Evolutionary conservation across 345 rosid species (phyloP).

Genomic region (Cardiospermum halicacabum): DNA sequence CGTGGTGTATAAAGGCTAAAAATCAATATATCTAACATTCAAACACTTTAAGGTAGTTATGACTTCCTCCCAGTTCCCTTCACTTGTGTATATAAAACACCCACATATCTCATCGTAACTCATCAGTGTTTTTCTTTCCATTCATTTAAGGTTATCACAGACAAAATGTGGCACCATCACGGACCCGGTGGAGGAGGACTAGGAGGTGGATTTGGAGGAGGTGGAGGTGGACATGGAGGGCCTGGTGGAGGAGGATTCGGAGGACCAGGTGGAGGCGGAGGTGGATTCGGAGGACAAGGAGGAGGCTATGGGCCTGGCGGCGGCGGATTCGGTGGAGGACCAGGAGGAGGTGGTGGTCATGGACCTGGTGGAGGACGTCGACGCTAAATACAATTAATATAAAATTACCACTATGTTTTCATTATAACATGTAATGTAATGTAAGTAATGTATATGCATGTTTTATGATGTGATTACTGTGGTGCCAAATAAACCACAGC

Average conservation of each 20-base stretch:
- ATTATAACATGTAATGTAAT: too few species aligned
- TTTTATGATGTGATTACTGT: too few species aligned
- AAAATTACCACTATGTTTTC: too few species aligned
- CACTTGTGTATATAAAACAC: too few species aligned
- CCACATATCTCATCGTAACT: too few species aligned
- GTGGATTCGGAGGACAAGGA: neutral
- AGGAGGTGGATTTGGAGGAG: neutral
- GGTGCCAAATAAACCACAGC: too few species aligned
- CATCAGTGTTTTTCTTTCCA: too few species aligned
- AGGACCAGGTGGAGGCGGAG: neutral
- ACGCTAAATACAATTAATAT: too few species aligned
- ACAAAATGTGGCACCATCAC: slow-evolving; percentile 10
- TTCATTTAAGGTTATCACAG: too few species aligned
- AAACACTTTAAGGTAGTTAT: neutral
- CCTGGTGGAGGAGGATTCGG: neutral
- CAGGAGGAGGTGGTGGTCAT: neutral
- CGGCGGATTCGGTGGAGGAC: neutral
- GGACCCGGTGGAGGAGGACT: neutral
- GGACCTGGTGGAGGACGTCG: neutral
- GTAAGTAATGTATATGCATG: too few species aligned
- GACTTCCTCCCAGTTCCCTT: neutral
- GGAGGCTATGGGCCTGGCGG: neutral
- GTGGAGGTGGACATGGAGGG: too few species aligned
- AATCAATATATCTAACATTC: neutral
- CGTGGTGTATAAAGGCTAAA: neutral